Evolutionary conservation across 257 asterid species (phyloP).

Genomic region (Solanum acaule): DNA sequence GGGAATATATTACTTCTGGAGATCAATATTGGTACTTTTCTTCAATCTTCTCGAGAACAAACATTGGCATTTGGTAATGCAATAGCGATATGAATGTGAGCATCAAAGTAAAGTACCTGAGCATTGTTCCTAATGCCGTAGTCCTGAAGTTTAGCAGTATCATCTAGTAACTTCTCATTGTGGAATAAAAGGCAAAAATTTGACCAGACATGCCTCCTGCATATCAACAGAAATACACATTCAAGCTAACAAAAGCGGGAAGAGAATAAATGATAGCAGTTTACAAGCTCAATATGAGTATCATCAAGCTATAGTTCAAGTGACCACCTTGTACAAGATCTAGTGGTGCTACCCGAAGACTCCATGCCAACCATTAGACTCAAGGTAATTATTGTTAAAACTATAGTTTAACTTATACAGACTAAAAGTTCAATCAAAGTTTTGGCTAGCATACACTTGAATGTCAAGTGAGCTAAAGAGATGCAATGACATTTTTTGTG

Average conservation of each 20-base stretch:
- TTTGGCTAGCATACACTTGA: background rate
- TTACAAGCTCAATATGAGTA: background rate
- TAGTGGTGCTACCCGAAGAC: too few relatives aligned
- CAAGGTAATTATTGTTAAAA: background rate
- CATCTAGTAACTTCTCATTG: constrained; percentile 70
- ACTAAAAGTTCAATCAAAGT: background rate
- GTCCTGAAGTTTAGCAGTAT: constrained; percentile 45
- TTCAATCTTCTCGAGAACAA: background rate
- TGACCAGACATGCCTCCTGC: constrained; percentile 91
- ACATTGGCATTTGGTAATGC: background rate
- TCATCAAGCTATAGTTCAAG: background rate
- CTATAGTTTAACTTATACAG: background rate
- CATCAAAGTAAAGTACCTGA: constrained; percentile 39
- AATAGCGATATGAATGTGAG: background rate
- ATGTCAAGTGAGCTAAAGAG: background rate
- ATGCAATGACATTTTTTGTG: background rate
- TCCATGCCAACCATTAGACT: background rate
- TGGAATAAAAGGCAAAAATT: constrained; percentile 61
- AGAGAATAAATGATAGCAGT: background rate
- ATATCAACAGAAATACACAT: constrained; percentile 7
- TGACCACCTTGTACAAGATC: too few relatives aligned
- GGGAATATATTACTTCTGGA: background rate
- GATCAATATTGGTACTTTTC: background rate
- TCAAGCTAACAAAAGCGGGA: background rate
- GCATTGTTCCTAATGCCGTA: constrained; percentile 67